These are phyloP conservation scores for Cucumis hystrix DNA, from an alignment of 306 rosid species.

Conservation along the genomic window DNA sequence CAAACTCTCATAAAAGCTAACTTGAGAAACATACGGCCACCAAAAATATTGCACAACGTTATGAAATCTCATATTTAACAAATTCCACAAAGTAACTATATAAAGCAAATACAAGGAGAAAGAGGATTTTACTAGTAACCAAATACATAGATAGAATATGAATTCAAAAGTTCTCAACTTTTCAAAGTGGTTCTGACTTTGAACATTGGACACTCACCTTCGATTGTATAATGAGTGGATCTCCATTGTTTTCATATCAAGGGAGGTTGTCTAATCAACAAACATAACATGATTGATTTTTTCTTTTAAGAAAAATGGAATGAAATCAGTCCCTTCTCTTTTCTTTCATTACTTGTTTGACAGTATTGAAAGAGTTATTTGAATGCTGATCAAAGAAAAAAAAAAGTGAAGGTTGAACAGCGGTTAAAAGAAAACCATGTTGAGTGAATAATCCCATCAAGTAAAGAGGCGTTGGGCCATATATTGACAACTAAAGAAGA, in stretches of 20 bases:
- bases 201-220: not conserved
- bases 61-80: not conserved
- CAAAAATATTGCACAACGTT: too few relatives aligned
- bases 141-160: not conserved
- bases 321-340: not conserved
- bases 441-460: slow-evolving; percentile 7
- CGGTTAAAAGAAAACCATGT: not conserved
- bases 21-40: too few relatives aligned
- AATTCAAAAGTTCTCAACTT: not conserved
- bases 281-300: not conserved
- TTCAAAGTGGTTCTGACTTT: not conserved
- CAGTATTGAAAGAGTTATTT: not conserved
- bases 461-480: not conserved
- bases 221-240: not conserved
- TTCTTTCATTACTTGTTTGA: not conserved
- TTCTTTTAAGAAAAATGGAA: not conserved
- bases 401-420: not conserved
- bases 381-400: not conserved
- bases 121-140: not conserved
- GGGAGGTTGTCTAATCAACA: not conserved
- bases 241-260: slow-evolving; percentile 6
- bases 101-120: not conserved
- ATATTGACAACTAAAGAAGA: not conserved
- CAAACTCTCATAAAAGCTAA: too few relatives aligned
- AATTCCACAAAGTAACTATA: not conserved